These are phyloP conservation scores for Penicillium nucicola DNA, from an alignment of 495 filamentous ascomycete genomes.

Conservation along the genomic window DNA sequence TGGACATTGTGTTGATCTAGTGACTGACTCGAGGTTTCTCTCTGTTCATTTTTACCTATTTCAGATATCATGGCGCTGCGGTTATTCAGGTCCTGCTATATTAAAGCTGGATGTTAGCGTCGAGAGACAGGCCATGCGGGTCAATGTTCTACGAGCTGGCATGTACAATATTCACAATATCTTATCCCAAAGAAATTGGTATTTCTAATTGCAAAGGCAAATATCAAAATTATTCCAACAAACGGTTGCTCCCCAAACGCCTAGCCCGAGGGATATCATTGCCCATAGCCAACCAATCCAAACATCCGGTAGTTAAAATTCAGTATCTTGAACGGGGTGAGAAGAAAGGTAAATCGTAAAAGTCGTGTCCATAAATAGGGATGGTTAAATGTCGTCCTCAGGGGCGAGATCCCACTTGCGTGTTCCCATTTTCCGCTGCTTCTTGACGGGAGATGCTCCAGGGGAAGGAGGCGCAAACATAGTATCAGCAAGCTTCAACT, in stretches of 20 bases:
- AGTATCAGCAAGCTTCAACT: slow-evolving; percentile 39
- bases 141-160: background rate
- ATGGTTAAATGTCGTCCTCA: slow-evolving; percentile 44
- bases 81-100: background rate
- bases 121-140: background rate
- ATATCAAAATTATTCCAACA: slow-evolving; percentile 1
- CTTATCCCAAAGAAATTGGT: background rate
- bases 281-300: slow-evolving; percentile 10
- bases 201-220: background rate
- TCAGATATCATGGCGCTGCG: background rate
- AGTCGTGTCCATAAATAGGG: slow-evolving; percentile 10
- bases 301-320: background rate
- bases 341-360: slow-evolving; percentile 17
- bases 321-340: slow-evolving; percentile 1
- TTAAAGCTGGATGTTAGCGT: background rate
- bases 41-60: background rate
- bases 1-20: slow-evolving; percentile 14
- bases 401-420: slow-evolving; percentile 56
- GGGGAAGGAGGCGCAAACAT: slow-evolving; percentile 33
- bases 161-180: slow-evolving; percentile 5
- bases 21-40: background rate
- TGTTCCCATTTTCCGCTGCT: slow-evolving; percentile 50
- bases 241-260: slow-evolving; percentile 15
- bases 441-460: slow-evolving; percentile 37
- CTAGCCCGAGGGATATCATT: slow-evolving; percentile 13